These are phyloP conservation scores for Mucor mucedo DNA, from an alignment of 371 early-diverging fungal genomes.

Conservation along the genomic window DNA sequence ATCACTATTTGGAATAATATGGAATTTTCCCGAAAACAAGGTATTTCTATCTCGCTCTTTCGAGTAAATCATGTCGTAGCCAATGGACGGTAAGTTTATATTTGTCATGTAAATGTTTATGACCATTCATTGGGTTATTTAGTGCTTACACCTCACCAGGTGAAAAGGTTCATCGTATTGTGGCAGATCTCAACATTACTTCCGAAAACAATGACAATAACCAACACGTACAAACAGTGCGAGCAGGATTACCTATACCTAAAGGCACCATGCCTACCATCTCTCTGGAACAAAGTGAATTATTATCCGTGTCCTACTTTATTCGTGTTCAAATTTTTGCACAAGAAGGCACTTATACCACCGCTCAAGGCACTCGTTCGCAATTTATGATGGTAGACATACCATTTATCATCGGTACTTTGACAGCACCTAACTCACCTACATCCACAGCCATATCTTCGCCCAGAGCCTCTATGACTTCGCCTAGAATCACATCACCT, in stretches of 20 bases:
- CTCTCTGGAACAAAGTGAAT: constrained; percentile 23
- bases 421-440: constrained; percentile 6
- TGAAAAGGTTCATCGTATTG: constrained; percentile 21
- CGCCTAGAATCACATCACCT: not conserved
- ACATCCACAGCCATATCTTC: constrained; percentile 1
- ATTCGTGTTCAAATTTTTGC: constrained; percentile 27
- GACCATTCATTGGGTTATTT: not conserved
- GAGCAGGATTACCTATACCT: constrained; percentile 25
- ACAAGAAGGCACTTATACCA: constrained; percentile 24
- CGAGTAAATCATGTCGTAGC: constrained; percentile 21
- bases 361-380: constrained; percentile 11
- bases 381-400: constrained; percentile 27
- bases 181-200: constrained; percentile 23
- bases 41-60: constrained; percentile 25
- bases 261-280: constrained; percentile 24
- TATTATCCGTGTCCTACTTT: constrained; percentile 25
- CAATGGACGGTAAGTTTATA: constrained; percentile 19
- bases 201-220: not conserved
- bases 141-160: constrained; percentile 22
- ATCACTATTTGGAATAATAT: constrained; percentile 26
- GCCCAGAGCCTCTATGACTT: not conserved
- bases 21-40: constrained; percentile 24
- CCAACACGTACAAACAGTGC: constrained; percentile 16
- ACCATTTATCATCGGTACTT: constrained; percentile 29
- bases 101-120: not conserved